phyloP scores from a whole-genome alignment of 2,329 filamentous ascomycete species.

The Phoma herbarum region DNA sequence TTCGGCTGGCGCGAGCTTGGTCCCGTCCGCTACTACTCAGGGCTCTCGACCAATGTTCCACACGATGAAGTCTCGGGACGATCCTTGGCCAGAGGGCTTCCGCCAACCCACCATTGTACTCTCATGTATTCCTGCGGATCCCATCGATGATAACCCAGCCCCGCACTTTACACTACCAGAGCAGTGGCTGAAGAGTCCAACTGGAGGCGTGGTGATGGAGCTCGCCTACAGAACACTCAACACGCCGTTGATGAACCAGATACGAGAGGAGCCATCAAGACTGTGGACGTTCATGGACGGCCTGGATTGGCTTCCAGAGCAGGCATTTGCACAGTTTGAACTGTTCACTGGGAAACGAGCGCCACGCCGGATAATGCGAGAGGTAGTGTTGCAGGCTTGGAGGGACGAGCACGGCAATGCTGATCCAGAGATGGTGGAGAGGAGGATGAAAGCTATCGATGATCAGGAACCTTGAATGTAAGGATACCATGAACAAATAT shows the following conservation, averaged over 20 bases:
- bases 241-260: slow-evolving; percentile 75
- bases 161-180: slow-evolving; percentile 75
- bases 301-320: slow-evolving; percentile 77
- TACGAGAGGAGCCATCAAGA: slow-evolving; percentile 65
- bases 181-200: slow-evolving; percentile 75
- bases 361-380: slow-evolving; percentile 74
- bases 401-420: slow-evolving; percentile 45
- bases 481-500: slow-evolving; percentile 7
- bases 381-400: slow-evolving; percentile 62
- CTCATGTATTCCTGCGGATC: slow-evolving; percentile 77
- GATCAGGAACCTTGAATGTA: slow-evolving; percentile 43
- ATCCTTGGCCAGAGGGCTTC: slow-evolving; percentile 71
- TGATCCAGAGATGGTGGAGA: slow-evolving; percentile 45
- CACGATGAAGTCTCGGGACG: slow-evolving; percentile 66
- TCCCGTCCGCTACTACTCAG: slow-evolving; percentile 27
- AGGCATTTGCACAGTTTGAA: slow-evolving; percentile 84
- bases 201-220: slow-evolving; percentile 79
- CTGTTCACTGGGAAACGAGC: slow-evolving; percentile 78
- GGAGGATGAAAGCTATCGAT: slow-evolving; percentile 46
- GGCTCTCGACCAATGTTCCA: slow-evolving; percentile 59
- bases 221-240: slow-evolving; percentile 76
- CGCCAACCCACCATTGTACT: slow-evolving; percentile 76
- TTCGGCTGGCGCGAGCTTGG: slow-evolving; percentile 27
- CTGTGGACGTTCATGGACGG: slow-evolving; percentile 81
- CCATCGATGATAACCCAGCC: slow-evolving; percentile 68